Evolutionary conservation across 2,329 filamentous ascomycete species (phyloP).

Genomic region (Hypoxylon sp.): DNA sequence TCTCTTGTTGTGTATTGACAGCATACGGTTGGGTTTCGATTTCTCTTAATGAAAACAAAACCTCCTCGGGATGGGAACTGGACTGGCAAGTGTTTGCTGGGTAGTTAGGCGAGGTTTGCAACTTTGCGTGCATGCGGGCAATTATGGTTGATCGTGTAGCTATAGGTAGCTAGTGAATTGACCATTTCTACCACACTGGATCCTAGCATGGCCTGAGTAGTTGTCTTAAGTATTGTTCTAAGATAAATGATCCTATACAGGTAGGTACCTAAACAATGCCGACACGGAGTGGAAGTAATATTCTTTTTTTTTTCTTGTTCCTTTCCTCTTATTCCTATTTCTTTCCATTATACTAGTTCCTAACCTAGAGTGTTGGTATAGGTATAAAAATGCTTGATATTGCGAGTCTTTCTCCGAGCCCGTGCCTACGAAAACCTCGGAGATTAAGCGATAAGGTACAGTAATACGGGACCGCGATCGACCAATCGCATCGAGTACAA

Average conservation of each 20-base stretch:
- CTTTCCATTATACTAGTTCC: too few relatives aligned
- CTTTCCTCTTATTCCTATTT: too few relatives aligned
- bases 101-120: conserved; percentile 34
- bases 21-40: conserved; percentile 47
- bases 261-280: too few relatives aligned
- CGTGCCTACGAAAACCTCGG: background rate
- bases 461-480: background rate
- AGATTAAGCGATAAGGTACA: conserved; percentile 2
- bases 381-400: background rate
- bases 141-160: conserved; percentile 38
- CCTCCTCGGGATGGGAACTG: conserved; percentile 43
- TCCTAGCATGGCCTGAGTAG: background rate
- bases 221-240: too few relatives aligned
- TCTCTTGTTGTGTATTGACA: conserved; percentile 48
- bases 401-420: background rate
- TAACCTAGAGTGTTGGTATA: too few relatives aligned
- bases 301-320: too few relatives aligned
- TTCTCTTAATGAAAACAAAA: conserved; percentile 42
- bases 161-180: conserved; percentile 43
- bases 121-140: too few relatives aligned
- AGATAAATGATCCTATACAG: too few relatives aligned
- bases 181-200: conserved; percentile 28
- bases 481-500: conserved; percentile 18
- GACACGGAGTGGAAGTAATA: too few relatives aligned
- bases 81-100: conserved; percentile 34